phyloP scores from a whole-genome alignment of 306 rosid genomes.

The Lupinus albus region DNA sequence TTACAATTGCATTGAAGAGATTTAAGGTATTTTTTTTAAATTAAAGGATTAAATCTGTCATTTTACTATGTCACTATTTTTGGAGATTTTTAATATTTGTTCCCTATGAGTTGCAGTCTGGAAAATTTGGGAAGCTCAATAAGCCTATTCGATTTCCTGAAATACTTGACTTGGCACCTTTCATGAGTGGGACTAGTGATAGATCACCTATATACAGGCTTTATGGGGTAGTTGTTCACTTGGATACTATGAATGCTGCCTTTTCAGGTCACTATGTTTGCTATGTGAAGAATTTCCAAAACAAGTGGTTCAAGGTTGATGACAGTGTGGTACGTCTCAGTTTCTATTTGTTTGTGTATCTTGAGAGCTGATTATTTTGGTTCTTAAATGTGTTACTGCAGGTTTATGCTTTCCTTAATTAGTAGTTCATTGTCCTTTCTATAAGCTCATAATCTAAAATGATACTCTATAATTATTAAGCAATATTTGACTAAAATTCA shows the following conservation, averaged over 20 bases:
- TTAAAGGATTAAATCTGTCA: neutral
- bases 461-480: neutral
- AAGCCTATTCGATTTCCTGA: conserved; percentile 82
- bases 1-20: conserved; percentile 86
- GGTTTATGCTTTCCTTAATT: conserved; percentile 18
- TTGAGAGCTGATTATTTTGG: neutral
- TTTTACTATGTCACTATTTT: neutral
- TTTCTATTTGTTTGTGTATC: conserved; percentile 31
- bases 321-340: conserved; percentile 72
- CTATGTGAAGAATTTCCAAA: conserved; percentile 80
- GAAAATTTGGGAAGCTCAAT: conserved; percentile 89
- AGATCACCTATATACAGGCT: conserved; percentile 73
- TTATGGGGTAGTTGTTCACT: conserved; percentile 83
- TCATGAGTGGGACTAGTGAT: conserved; percentile 85
- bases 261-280: conserved; percentile 94
- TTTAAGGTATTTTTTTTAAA: conserved; percentile 64
- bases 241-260: conserved; percentile 78
- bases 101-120: conserved; percentile 56
- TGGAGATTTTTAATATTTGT: conserved; percentile 17
- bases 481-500: neutral
- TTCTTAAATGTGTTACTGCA: neutral
- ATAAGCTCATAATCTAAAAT: conserved; percentile 6
- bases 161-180: conserved; percentile 84
- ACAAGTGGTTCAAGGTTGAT: conserved; percentile 91
- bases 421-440: neutral